Base-by-base conservation (phyloP, 768 basidiomycete genomes). In the Boletellus ananiceps region DNA sequence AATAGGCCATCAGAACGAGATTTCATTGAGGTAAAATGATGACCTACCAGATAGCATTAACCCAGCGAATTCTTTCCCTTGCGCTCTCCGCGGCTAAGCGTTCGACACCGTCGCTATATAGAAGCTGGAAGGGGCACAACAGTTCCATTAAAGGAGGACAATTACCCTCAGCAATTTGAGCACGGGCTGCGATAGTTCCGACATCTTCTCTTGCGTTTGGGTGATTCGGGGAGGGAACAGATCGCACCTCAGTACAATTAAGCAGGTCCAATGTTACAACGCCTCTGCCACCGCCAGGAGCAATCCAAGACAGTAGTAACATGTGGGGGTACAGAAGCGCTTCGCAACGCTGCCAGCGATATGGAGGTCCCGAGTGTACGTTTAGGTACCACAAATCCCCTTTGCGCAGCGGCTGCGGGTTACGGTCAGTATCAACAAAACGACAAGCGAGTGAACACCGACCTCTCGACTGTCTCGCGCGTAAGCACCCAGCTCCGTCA, bases 331-430 rank as follows among this genome's bases (percentile, higher is more conserved):
- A 94, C 1, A 88, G 74, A 40, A 90, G 74, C 0, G 84, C 91
- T 62, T 88, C 88, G 60, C 82, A 93, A 54, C 89, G 77, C 69
- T 84, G 81, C 88, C 87, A 91, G 51, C 76, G 70, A 66, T 84
- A 93, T 0, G 88, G 87, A 18, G 85, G 81, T 4, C 79, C 63
- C 0, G 86, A 84, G 60, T 96, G 93, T 0, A 95, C 93, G 49
- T 96, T 95, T 46, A 96, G 80, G 62, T 93, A 96, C 86, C 90
- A 95, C 1, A 96, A 69, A 13, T 83, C 72, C 13, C 93, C 93
- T 35, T 90, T 86, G 49, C 89, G 84, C 12, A 90, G 72, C 4
- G 93, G 92, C 93, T 95, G 61, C n/a, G 38, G 19, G 18, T 21
- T 0, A 16, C 14, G 29, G 32, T 68, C 29, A 64, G 57, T 18